Evolutionary conservation across 345 rosid genomes (phyloP).

Genomic region (Lepidium aucheri): DNA sequence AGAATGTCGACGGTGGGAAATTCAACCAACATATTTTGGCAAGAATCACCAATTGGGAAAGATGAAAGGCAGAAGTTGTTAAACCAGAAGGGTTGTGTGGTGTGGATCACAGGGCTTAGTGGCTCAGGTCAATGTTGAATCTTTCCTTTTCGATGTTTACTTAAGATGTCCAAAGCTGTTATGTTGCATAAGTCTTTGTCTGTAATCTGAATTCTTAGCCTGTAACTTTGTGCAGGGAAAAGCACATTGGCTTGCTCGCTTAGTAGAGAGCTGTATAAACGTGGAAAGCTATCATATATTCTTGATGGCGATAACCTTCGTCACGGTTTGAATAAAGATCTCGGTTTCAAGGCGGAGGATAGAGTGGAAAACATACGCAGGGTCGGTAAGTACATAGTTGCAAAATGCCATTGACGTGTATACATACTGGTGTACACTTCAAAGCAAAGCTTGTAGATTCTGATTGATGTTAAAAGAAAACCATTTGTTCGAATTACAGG

Average conservation of each 20-base stretch:
- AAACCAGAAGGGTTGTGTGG: slow-evolving; percentile 81
- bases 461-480: background rate
- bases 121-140: slow-evolving; percentile 62
- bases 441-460: background rate
- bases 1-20: slow-evolving; percentile 65
- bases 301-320: slow-evolving; percentile 94
- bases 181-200: background rate
- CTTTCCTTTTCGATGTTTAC: background rate
- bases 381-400: slow-evolving; percentile 54
- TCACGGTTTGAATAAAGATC: slow-evolving; percentile 82
- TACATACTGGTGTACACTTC: background rate
- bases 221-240: slow-evolving; percentile 47
- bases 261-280: slow-evolving; percentile 51
- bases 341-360: slow-evolving; percentile 77
- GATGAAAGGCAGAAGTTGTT: slow-evolving; percentile 69
- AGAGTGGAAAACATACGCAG: slow-evolving; percentile 89
- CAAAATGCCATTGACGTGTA: background rate
- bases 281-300: slow-evolving; percentile 69
- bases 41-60: slow-evolving; percentile 71
- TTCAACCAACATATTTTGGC: slow-evolving; percentile 84
- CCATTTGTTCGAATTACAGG: slow-evolving; percentile 29
- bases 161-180: no score
- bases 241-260: slow-evolving; percentile 86
- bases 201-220: background rate
- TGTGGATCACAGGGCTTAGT: slow-evolving; percentile 97